Base-by-base conservation (phyloP, 805 yeast genomes). In the Lipomyces anomalus region DNA sequence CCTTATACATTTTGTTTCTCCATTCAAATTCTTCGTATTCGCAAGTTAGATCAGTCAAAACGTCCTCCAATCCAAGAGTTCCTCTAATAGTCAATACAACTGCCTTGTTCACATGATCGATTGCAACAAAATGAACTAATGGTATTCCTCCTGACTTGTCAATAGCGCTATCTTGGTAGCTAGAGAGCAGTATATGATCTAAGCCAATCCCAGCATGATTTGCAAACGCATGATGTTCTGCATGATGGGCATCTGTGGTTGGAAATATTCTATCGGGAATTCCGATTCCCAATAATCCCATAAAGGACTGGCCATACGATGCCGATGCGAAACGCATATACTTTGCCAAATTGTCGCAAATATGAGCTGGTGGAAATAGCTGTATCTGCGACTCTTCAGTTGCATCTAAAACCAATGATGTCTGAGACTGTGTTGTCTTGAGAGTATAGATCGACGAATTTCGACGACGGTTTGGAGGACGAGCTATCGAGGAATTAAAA, bases 1-100 rank as follows among this genome's bases (percentile, higher is more conserved):
- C 66, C 22, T 53, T 55, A 43, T 57, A 58, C 3, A 44, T 43
- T 35, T 42, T 42, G 3, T 61, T 63, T 4, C 52, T 55, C 65
- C 65, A 62, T 16, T 50, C 57, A 39, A 63, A 56, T 11, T 49
- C 48, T 22, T 57, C 57, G 32, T 63, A 63, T 26, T 57, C 63
- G 44, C 65, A 63, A 2, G 62, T 57, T 35, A 63, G 42, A 38
- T 63, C 67, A 0, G 66, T 61, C 22, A 63, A 52, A 6, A 63
- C 53, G 38, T 63, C 67, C 22, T 60, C 62, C 4, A 63, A 49
- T 3, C 66, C 67, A 38, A 61, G 43, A 6, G 67, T 63, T 0
- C 67, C 67, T 16, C 67, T 41, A 21, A 63, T 57, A 3, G 67
- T 63, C 20, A 63, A 48, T 2, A 63, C 66, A 4, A 63, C 59